phyloP scores from a whole-genome alignment of 1,139 yeast species.

The Lodderomyces theae region DNA sequence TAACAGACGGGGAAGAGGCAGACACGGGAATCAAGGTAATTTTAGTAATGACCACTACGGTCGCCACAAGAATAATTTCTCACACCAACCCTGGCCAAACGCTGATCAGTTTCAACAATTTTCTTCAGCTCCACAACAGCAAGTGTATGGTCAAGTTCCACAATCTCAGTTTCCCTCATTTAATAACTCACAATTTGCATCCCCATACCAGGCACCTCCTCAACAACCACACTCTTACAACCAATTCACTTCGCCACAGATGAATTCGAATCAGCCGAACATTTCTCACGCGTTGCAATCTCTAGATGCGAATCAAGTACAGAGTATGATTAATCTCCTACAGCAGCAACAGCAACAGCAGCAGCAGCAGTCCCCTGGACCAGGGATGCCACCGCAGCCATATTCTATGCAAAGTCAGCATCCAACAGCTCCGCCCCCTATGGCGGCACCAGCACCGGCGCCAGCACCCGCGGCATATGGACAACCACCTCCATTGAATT shows the following conservation, averaged over 20 bases:
- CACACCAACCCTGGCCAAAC: slow-evolving; percentile 8
- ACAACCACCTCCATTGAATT: slow-evolving; percentile 9
- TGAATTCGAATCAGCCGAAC: slow-evolving; percentile 10
- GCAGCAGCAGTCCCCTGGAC: no score
- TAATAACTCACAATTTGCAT: slow-evolving; percentile 2
- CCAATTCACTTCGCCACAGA: slow-evolving; percentile 11
- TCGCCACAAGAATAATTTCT: slow-evolving; percentile 7
- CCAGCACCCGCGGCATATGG: slow-evolving; percentile 10
- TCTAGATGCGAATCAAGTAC: slow-evolving; percentile 52
- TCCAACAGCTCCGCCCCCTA: neutral
- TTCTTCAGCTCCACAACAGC: slow-evolving; percentile 10
- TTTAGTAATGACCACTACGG: slow-evolving; percentile 10
- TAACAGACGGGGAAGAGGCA: slow-evolving; percentile 13
- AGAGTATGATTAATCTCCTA: slow-evolving; percentile 44
- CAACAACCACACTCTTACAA: slow-evolving; percentile 11
- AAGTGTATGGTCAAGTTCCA: slow-evolving; percentile 10
- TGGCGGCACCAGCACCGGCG: neutral
- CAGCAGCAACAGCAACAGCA: slow-evolving; percentile 23
- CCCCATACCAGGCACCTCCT: slow-evolving; percentile 9
- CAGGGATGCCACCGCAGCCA: slow-evolving; percentile 16
- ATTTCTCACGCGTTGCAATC: slow-evolving; percentile 40
- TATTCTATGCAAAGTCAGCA: neutral
- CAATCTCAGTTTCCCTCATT: slow-evolving; percentile 4
- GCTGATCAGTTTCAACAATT: slow-evolving; percentile 6
- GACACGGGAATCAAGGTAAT: slow-evolving; percentile 4